A percentile compares a stretch with the other conserved stretches of the same genome.
Evolutionary conservation across 345 rosid species (phyloP).

Genomic region (Boechera retrofracta): DNA sequence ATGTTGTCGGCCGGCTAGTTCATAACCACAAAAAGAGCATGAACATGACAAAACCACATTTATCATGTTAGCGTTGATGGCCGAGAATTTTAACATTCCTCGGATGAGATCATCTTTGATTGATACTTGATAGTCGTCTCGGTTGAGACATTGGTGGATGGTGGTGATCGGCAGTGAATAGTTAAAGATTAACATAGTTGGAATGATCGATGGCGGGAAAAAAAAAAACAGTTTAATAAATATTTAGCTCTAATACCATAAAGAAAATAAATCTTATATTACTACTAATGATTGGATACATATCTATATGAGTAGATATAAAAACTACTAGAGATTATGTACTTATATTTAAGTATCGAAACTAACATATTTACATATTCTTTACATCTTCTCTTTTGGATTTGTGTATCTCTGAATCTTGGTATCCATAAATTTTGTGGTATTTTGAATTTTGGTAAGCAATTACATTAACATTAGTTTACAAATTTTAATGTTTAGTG

Average conservation of each 20-base stretch:
- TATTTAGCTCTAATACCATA: neutral
- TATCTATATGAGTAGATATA: neutral
- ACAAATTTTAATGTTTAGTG: neutral
- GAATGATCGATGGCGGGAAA: neutral
- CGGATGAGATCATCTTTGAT: neutral
- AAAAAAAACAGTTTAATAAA: neutral
- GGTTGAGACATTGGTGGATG: neutral
- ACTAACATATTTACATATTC: neutral
- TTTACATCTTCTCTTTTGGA: conserved; percentile 7
- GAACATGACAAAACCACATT: neutral
- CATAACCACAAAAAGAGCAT: neutral
- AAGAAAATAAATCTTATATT: neutral
- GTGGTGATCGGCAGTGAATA: neutral
- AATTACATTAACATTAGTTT: neutral
- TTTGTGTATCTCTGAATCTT: neutral
- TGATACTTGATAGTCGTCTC: neutral
- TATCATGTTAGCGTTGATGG: neutral
- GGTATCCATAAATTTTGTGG: neutral
- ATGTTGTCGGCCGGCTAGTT: neutral
- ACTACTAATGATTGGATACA: neutral
- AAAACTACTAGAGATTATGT: neutral
- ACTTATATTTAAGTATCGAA: neutral
- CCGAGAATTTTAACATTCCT: neutral
- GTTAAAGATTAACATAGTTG: neutral
- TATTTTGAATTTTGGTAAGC: neutral